phyloP scores from a whole-genome alignment of 257 asterid genomes.

The Penstemon davidsonii region DNA sequence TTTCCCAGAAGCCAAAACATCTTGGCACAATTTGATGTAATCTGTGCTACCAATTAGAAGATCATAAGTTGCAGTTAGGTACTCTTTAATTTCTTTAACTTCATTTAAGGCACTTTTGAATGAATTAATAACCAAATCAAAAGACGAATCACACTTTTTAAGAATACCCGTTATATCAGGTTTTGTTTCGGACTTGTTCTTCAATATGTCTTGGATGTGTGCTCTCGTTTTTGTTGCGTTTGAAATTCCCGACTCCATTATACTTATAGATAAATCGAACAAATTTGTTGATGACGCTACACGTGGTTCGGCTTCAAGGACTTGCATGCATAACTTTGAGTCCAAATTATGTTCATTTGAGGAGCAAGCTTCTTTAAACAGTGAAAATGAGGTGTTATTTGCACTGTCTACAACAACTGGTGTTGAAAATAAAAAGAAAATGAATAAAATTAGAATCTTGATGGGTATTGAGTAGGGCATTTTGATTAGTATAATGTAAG shows the following conservation, averaged over 20 bases:
- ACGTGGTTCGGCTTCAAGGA: background rate
- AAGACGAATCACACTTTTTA: conserved; percentile 11
- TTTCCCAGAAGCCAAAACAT: background rate
- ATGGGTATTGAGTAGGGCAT: no score
- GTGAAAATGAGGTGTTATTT: background rate
- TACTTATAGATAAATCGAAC: background rate
- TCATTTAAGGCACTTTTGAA: conserved; percentile 21
- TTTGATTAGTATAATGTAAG: no score
- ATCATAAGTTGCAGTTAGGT: conserved; percentile 28
- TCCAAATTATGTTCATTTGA: background rate
- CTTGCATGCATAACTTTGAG: background rate
- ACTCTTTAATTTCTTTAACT: background rate
- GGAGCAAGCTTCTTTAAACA: background rate
- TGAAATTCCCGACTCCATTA: background rate
- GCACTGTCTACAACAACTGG: no score
- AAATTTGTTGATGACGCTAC: background rate
- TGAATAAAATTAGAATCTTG: no score
- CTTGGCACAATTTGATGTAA: background rate
- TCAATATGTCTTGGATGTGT: background rate
- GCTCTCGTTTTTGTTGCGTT: background rate
- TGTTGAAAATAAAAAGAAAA: no score
- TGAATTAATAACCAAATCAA: background rate
- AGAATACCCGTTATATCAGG: background rate
- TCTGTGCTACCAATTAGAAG: conserved; percentile 26
- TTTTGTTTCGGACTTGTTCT: background rate